phyloP scores from a whole-genome alignment of 2,329 filamentous ascomycete genomes.

The Fusarium tuaranense region DNA sequence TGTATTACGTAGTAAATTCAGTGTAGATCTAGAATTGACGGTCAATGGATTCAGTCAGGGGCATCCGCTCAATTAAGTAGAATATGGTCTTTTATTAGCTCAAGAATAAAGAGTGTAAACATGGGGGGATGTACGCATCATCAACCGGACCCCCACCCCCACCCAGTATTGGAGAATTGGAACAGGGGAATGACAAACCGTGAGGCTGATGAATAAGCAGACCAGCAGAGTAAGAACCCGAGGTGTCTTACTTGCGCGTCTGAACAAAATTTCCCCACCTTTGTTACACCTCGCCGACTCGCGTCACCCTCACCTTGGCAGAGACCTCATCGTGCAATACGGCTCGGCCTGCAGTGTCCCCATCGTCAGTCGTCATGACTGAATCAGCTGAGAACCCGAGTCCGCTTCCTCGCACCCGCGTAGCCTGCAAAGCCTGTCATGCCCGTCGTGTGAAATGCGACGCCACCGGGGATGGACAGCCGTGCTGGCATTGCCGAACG shows the following conservation, averaged over 20 bases:
- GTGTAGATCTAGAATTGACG: neutral
- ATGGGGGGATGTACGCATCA: neutral
- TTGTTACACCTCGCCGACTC: neutral
- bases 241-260: neutral
- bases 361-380: neutral
- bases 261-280: neutral
- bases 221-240: neutral
- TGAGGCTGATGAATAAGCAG: neutral
- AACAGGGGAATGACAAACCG: neutral
- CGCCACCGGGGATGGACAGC: conserved; percentile 27
- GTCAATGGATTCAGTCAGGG: neutral
- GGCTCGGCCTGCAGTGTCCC: neutral
- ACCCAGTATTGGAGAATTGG: neutral
- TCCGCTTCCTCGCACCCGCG: conserved; percentile 11
- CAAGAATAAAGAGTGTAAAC: neutral
- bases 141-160: neutral
- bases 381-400: neutral
- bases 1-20: neutral
- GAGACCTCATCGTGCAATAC: neutral
- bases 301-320: neutral
- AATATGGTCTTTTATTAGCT: neutral
- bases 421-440: conserved; percentile 39
- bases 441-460: conserved; percentile 37
- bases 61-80: neutral
- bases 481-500: conserved; percentile 37